phyloP scores from a whole-genome alignment of 139 green algal species.

The Dunaliella sp. region DNA sequence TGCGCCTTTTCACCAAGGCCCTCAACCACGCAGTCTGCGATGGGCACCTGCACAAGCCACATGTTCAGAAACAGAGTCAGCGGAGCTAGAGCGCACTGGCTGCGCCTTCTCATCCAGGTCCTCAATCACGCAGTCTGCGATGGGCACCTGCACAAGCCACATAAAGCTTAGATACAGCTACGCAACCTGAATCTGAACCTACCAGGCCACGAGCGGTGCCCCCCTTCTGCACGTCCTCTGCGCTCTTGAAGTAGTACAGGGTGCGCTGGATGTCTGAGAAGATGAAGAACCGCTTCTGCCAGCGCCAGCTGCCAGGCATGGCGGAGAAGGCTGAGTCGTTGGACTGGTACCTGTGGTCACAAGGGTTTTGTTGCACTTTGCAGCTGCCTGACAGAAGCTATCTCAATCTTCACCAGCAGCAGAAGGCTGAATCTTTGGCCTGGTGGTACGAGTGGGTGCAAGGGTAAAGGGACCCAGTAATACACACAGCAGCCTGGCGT shows the following conservation, averaged over 20 bases:
- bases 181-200: too few species aligned
- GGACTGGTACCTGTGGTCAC: neutral
- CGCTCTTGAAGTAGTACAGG: conserved; percentile 91
- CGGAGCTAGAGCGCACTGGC: too few species aligned
- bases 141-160: conserved; percentile 9
- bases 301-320: conserved; percentile 26
- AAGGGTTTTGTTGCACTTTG: too few species aligned
- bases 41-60: conserved; percentile 36
- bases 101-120: conserved; percentile 66
- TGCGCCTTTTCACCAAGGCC: conserved; percentile 67
- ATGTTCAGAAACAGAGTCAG: neutral
- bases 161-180: neutral
- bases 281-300: conserved; percentile 64
- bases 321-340: neutral
- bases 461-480: too few species aligned
- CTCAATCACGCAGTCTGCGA: conserved; percentile 79
- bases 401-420: too few species aligned
- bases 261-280: conserved; percentile 59
- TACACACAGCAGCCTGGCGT: too few species aligned
- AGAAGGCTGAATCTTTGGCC: too few species aligned
- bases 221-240: conserved; percentile 69
- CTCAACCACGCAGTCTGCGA: conserved; percentile 43
- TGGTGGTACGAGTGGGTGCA: too few species aligned
- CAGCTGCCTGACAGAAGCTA: too few species aligned
- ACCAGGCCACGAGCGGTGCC: conserved; percentile 9